Base-by-base conservation (phyloP, 1,139 yeast genomes). In the Hyphopichia wangnamkhiaoensis region DNA sequence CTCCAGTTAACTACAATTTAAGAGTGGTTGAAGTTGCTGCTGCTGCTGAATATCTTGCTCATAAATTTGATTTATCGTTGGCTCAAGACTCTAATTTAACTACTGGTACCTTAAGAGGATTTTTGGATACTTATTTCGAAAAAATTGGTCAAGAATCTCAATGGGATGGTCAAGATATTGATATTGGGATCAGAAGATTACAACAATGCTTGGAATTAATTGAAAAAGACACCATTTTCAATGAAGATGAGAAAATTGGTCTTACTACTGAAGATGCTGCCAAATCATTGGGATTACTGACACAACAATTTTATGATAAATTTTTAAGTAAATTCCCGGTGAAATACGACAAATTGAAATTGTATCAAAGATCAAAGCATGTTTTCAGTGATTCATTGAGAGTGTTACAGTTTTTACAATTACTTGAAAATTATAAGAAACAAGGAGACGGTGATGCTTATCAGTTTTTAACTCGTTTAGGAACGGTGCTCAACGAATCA, bases 11-110 rank as follows among this genome's bases (percentile, higher is more conserved):
- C 56, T 84, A 84, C 59, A 84, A 84, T 55, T 66, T 84, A 52
- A 70, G 91, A 36, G 89, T 81, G 4, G 88, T 82, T 16, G 90
- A 83, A 53, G 82, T 80, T 41, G 80, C 83, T 1, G 63, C 80
- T 17, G 85, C 85, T 4, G 80, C 87, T 2, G 80, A 77, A 39
- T 57, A 79, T 10, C 61, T 83, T 47, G 85, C 84, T 13, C 58
- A 66, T 36, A 67, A 66, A 45, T 68, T 71, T 36, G 71, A 69
- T 8, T 59, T 82, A 38, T 51, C 54, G 2, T 59, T 79, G 26
- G 67, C 63, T 1, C 69, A 69, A 41, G 82, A 80, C 50, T 80
- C 85, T 6, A 81, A 80, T 50, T 65, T 80, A 35, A 63, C 64
- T 16, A 75, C 79, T 28, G 87, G 86, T n/a, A 80, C 85, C 17